Evolutionary conservation across 2,329 filamentous ascomycete genomes (phyloP).

Genomic region (Beauveria australis): DNA sequence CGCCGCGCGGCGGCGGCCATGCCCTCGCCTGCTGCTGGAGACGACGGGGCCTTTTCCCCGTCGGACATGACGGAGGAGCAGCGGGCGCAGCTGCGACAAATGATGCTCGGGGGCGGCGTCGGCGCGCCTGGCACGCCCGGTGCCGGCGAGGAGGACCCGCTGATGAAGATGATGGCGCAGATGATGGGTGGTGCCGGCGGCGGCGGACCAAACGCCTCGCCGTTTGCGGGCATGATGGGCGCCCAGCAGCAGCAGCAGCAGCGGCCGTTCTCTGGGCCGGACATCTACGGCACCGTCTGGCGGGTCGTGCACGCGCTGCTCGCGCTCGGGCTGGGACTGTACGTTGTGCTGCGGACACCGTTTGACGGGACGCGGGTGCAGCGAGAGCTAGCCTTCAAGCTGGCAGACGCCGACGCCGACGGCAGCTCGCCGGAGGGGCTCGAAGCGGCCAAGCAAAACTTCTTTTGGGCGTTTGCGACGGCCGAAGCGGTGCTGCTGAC

Average conservation of each 20-base stretch:
- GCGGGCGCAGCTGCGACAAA: slow-evolving; percentile 53
- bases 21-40: slow-evolving; percentile 15
- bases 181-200: slow-evolving; percentile 46
- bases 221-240: slow-evolving; percentile 35
- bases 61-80: slow-evolving; percentile 44
- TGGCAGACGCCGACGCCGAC: slow-evolving; percentile 10
- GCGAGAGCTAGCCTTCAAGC: slow-evolving; percentile 36
- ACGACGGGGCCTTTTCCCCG: slow-evolving; percentile 20
- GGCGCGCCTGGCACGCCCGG: slow-evolving; percentile 31
- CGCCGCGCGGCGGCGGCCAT: slow-evolving; percentile 15
- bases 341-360: slow-evolving; percentile 58
- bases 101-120: slow-evolving; percentile 45
- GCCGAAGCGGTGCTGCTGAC: slow-evolving; percentile 66
- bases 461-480: slow-evolving; percentile 77
- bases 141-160: slow-evolving; percentile 14
- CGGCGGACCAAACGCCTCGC: slow-evolving; percentile 19
- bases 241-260: slow-evolving; percentile 27
- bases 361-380: slow-evolving; percentile 60
- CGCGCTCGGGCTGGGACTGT: slow-evolving; percentile 60
- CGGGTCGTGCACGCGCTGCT: slow-evolving; percentile 66
- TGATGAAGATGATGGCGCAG: slow-evolving; percentile 64
- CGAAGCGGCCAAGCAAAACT: slow-evolving; percentile 30
- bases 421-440: slow-evolving; percentile 13
- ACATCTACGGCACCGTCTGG: slow-evolving; percentile 49
- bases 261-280: slow-evolving; percentile 23